Evolutionary conservation across 768 basidiomycete genomes (phyloP).

Genomic region (Leucosporidium scottii): DNA sequence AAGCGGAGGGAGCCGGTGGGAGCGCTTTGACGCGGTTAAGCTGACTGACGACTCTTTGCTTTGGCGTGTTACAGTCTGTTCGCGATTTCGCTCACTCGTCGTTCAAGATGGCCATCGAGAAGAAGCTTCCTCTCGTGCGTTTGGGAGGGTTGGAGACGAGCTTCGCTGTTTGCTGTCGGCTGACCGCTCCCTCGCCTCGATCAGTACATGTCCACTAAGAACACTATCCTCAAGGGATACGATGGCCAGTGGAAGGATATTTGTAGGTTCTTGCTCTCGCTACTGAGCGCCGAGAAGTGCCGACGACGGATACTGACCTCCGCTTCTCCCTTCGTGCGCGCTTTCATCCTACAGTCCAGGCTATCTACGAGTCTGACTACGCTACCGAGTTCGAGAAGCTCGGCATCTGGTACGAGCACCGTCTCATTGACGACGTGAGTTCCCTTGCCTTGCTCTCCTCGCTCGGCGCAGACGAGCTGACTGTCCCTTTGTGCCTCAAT

Average conservation of each 20-base stretch:
- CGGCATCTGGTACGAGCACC: slow-evolving; percentile 64
- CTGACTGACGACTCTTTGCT: neutral
- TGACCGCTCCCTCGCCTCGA: neutral
- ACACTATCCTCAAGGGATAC: slow-evolving; percentile 94
- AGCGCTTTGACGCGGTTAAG: too few relatives aligned
- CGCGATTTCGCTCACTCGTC: slow-evolving; percentile 91
- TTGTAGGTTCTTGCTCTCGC: slow-evolving; percentile 40
- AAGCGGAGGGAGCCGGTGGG: too few relatives aligned
- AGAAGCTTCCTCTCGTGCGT: slow-evolving; percentile 47
- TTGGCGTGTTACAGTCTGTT: slow-evolving; percentile 57
- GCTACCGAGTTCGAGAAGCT: slow-evolving; percentile 42
- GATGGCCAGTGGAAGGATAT: slow-evolving; percentile 99
- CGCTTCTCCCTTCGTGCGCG: neutral
- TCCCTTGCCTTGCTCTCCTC: neutral
- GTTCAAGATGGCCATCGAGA: slow-evolving; percentile 83
- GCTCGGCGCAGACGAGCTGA: neutral
- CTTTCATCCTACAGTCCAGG: slow-evolving; percentile 55
- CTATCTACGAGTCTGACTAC: slow-evolving; percentile 68
- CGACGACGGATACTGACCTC: neutral
- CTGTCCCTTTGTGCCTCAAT: too few relatives aligned
- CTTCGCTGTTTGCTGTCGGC: too few relatives aligned
- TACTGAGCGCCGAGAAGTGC: neutral
- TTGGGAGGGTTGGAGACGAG: too few relatives aligned
- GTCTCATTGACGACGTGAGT: slow-evolving; percentile 71
- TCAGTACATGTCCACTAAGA: slow-evolving; percentile 96